Conservation (phyloP, 768 basidiomycete species). For the Pisolithus marmoratus region DNA sequence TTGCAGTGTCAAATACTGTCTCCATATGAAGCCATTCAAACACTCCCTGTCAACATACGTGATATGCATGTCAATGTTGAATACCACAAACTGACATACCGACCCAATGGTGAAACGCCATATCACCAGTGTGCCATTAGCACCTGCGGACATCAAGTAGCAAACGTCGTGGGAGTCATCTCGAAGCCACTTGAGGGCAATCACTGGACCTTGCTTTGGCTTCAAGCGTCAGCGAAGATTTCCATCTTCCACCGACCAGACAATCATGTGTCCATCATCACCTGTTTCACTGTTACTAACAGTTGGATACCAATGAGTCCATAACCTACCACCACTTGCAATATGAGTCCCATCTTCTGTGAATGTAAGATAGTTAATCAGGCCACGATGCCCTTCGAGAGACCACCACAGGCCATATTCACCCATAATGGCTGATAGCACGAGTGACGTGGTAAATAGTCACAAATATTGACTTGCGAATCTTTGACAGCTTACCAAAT, state of each 20-base stretch:
- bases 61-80: neutral
- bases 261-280: neutral
- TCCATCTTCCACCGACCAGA: constrained; percentile 1
- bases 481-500: no score
- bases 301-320: neutral
- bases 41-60: neutral
- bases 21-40: no score
- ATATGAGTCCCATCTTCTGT: neutral
- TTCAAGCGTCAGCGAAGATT: neutral
- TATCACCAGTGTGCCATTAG: constrained; percentile 1
- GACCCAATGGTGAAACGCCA: neutral
- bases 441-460: no score
- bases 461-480: no score
- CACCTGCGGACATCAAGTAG: neutral
- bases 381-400: neutral
- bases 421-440: neutral
- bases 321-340: constrained; percentile 1
- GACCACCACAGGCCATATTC: neutral
- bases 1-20: no score
- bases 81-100: neutral
- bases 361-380: neutral
- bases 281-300: neutral
- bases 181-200: neutral
- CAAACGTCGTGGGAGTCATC: no score
- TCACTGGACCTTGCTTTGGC: constrained; percentile 3